Evolutionary conservation across 768 basidiomycete genomes (phyloP).

Genomic region (Amylocystis lapponica): DNA sequence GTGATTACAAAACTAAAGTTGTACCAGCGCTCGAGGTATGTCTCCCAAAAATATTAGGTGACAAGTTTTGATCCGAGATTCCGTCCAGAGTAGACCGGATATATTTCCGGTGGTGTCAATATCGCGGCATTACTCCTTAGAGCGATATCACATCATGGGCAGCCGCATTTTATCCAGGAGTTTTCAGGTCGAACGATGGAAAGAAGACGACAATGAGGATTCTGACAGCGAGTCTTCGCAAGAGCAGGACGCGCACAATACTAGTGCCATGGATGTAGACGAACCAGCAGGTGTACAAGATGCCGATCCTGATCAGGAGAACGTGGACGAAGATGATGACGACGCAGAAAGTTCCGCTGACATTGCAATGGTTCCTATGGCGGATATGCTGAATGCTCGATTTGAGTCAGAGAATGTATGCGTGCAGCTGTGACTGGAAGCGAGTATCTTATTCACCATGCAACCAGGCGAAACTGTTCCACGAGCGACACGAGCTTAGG

Average conservation of each 20-base stretch:
- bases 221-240: conserved; percentile 30
- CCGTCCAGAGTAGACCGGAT: conserved; percentile 54
- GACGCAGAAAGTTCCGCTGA: conserved; percentile 53
- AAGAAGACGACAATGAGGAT: conserved; percentile 25
- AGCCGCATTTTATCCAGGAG: conserved; percentile 90
- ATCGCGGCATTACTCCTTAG: conserved; percentile 52
- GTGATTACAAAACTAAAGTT: conserved; percentile 60
- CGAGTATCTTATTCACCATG: conserved; percentile 1
- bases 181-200: conserved; percentile 73
- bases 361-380: conserved; percentile 92
- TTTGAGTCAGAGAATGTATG: conserved; percentile 80
- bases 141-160: conserved; percentile 83
- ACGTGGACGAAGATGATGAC: conserved; percentile 34
- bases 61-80: neutral
- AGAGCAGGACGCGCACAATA: conserved; percentile 22
- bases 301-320: conserved; percentile 5
- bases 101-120: conserved; percentile 57
- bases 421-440: neutral
- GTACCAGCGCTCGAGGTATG: conserved; percentile 66
- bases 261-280: conserved; percentile 35
- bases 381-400: conserved; percentile 92
- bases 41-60: conserved; percentile 5
- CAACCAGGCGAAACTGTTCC: conserved; percentile 74
- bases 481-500: conserved; percentile 62
- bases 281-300: neutral